Evolutionary conservation across 305 asterid genomes (phyloP), one percentile per base, ranked within the genome.

Genomic region (Withania somnifera): DNA sequence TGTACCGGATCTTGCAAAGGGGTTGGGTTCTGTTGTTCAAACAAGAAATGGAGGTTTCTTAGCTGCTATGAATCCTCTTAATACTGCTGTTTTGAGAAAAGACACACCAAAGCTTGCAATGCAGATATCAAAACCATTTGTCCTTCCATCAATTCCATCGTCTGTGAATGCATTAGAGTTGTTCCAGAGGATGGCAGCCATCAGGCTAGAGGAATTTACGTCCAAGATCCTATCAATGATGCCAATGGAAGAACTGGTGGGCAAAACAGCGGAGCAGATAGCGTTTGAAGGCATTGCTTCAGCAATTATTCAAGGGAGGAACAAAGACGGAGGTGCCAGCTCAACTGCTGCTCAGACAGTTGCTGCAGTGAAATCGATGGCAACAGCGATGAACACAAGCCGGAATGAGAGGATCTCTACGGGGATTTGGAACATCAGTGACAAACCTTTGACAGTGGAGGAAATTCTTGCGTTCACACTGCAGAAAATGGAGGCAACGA

Each of bases 201-300:
- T 86, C 2, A 97, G 99, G 10, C 82, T 93, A 2, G 92, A 94
- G 57, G 89, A 88, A 58, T 85, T 95, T 45, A 89, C 91, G 11
- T 90, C 97, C 9, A 90, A 88, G 83, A 84, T 93, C 22, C 57
- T 83, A 11, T 85, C 97, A 2, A 56, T 90, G 85, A 95, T 92
- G 99, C 91, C 93, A 5, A 71, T 95, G 85, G 99, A 95, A 51
- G 99, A 95, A 22, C 92, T 95, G 2, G 67, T 77, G 6, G 97
- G 99, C 0, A 95, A 95, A 82, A 90, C 97, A 26, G 99, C 99
- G 1, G 98, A 94, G 87, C 95, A 94, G 84, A 91, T 95, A 19
- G 99, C 99, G 0, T 95, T 95, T 66, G 98, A 95, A 85, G 99
- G 99, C 45, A 94, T 95, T 57, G 97, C 98, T 32, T 91, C 95